Conservation (phyloP, 140 eudicot species). For the Cichorium intybus region DNA sequence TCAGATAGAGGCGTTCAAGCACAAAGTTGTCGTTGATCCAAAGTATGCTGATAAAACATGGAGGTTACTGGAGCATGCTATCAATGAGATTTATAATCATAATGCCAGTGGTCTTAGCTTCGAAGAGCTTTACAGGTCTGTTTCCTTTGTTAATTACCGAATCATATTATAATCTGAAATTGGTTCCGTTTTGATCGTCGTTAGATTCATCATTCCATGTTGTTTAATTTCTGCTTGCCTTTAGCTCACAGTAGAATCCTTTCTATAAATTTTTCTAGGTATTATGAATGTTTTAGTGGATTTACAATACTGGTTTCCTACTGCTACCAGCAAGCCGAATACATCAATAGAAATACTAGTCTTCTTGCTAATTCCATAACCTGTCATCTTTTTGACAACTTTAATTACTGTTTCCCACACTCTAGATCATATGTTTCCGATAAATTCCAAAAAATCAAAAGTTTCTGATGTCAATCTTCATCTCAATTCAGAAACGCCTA, state of each 20-base stretch:
- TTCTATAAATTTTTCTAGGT: neutral
- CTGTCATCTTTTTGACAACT: neutral
- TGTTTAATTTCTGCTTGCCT: neutral
- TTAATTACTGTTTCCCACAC: neutral
- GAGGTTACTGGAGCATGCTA: conserved; percentile 73
- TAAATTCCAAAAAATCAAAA: neutral
- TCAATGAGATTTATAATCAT: conserved; percentile 65
- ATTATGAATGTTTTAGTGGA: neutral
- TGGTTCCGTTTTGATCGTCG: neutral
- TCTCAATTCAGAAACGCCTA: conserved; percentile 41
- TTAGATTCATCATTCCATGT: neutral
- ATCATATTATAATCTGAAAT: neutral
- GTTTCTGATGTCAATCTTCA: neutral
- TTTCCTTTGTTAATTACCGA: conserved; percentile 2
- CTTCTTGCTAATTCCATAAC: neutral
- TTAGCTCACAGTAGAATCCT: neutral
- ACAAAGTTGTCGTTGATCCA: conserved; percentile 68
- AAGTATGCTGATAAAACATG: conserved; percentile 76
- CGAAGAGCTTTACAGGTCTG: conserved; percentile 66
- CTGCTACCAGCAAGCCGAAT: neutral
- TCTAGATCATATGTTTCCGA: neutral
- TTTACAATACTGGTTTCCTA: neutral
- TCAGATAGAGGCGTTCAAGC: conserved; percentile 73
- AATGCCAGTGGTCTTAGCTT: conserved; percentile 70
- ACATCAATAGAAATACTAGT: neutral